phyloP scores from a whole-genome alignment of 257 asterid genomes.

The Catharanthus roseus region DNA sequence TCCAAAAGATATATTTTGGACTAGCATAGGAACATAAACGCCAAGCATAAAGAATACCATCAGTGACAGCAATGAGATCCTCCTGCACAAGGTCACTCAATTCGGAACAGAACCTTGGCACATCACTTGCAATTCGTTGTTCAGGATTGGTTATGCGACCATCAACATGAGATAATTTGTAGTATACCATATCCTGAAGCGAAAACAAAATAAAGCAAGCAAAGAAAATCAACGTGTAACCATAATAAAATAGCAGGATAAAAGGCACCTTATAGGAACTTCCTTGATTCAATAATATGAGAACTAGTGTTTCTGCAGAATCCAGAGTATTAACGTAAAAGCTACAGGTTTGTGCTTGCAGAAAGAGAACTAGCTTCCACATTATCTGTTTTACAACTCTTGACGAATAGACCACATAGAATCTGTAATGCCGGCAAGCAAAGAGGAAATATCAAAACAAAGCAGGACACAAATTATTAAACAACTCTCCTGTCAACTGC shows the following conservation, averaged over 20 bases:
- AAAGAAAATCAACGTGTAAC: constrained; percentile 5
- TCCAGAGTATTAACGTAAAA: not conserved
- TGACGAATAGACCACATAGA: not conserved
- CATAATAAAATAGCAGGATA: not conserved
- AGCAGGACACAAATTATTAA: not conserved
- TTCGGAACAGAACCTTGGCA: constrained; percentile 92
- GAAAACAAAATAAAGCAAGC: constrained; percentile 14
- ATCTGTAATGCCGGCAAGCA: not conserved
- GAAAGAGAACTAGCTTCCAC: not conserved
- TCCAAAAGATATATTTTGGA: constrained; percentile 95
- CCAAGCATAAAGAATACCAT: constrained; percentile 92
- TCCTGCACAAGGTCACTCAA: constrained; percentile 98
- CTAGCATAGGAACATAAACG: constrained; percentile 98
- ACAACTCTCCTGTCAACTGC: not conserved
- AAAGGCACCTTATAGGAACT: not conserved
- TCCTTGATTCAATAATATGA: not conserved
- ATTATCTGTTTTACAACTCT: not conserved
- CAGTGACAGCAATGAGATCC: constrained; percentile 86
- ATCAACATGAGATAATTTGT: constrained; percentile 97
- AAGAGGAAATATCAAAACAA: not conserved
- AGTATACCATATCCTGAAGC: constrained; percentile 92
- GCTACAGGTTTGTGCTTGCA: not conserved
- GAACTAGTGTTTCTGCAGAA: not conserved
- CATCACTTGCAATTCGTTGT: constrained; percentile 97
- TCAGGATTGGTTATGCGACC: constrained; percentile 93